phyloP scores from a whole-genome alignment of 1,139 yeast genomes.

The Wickerhamiella infanticola region DNA sequence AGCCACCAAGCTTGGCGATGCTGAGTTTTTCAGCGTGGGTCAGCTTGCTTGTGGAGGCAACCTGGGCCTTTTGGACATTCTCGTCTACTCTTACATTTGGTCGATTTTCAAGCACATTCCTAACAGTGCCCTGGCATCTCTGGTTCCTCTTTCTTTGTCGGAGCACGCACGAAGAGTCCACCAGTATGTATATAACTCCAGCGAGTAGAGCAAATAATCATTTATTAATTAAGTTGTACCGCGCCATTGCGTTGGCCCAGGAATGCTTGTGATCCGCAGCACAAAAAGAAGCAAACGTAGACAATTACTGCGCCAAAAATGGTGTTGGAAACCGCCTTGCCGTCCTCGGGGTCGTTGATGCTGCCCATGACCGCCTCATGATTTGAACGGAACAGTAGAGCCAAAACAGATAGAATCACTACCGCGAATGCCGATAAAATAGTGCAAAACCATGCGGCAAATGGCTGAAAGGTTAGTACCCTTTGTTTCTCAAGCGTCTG shows the following conservation, averaged over 20 bases:
- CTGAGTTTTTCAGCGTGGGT: background rate
- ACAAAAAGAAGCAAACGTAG: conserved; percentile 60
- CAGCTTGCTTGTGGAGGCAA: conserved; percentile 1
- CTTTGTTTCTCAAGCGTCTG: background rate
- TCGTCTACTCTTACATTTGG: conserved; percentile 17
- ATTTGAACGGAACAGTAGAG: conserved; percentile 58
- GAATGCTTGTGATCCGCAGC: conserved; percentile 75
- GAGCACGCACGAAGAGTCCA: conserved; percentile 13
- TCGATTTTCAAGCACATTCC: conserved; percentile 12
- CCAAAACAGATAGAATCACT: conserved; percentile 71
- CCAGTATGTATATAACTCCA: conserved; percentile 3
- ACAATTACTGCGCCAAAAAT: conserved; percentile 81
- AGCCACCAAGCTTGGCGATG: conserved; percentile 1
- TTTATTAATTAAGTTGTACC: conserved; percentile 29
- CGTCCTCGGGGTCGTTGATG: conserved; percentile 78
- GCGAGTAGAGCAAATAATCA: conserved; percentile 1
- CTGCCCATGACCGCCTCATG: conserved; percentile 93
- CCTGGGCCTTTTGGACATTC: conserved; percentile 16
- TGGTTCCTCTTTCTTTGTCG: conserved; percentile 10
- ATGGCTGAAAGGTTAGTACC: conserved; percentile 1
- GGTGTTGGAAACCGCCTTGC: conserved; percentile 82
- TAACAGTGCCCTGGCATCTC: conserved; percentile 12
- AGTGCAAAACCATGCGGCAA: conserved; percentile 85
- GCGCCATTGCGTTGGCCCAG: conserved; percentile 46
- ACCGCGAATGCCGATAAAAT: conserved; percentile 82